A percentile compares a stretch with the other conserved stretches of the same genome.
phyloP scores from a whole-genome alignment of 495 filamentous ascomycete genomes.

The Neurospora sp. region DNA sequence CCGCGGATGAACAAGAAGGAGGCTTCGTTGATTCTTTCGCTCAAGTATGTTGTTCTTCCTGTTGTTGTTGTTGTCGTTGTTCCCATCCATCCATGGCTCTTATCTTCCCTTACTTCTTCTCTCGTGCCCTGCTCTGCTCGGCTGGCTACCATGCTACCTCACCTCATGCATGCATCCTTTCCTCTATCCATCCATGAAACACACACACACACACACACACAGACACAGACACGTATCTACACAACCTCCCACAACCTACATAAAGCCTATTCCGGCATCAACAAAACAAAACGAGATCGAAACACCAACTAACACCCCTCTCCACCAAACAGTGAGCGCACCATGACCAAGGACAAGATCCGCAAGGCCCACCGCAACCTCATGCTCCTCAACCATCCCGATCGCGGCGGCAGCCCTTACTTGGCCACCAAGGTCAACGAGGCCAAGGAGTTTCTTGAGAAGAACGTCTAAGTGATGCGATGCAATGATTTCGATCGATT shows the following conservation, averaged over 20 bases:
- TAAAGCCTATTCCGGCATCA: background rate
- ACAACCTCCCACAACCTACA: background rate
- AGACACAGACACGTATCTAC: background rate
- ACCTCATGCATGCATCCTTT: background rate
- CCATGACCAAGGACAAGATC: conserved; percentile 79
- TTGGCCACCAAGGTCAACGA: conserved; percentile 96
- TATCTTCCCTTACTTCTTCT: background rate
- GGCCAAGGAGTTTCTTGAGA: conserved; percentile 93
- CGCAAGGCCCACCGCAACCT: conserved; percentile 93
- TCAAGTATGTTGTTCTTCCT: conserved; percentile 51
- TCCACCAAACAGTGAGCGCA: conserved; percentile 55
- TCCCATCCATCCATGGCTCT: background rate
- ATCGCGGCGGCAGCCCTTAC: conserved; percentile 94
- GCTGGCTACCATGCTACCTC: background rate
- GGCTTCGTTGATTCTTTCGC: conserved; percentile 81
- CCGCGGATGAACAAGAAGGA: conserved; percentile 84
- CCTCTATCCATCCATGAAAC: background rate
- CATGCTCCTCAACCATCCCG: conserved; percentile 97
- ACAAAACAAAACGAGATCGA: background rate
- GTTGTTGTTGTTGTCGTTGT: background rate
- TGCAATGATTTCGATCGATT: background rate
- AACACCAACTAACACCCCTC: conserved; percentile 2
- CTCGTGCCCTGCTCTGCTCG: background rate
- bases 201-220: background rate
- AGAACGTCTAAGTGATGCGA: conserved; percentile 26